Evolutionary conservation across 2,329 filamentous ascomycete species (phyloP).

Genomic region (Curvularia lunata): DNA sequence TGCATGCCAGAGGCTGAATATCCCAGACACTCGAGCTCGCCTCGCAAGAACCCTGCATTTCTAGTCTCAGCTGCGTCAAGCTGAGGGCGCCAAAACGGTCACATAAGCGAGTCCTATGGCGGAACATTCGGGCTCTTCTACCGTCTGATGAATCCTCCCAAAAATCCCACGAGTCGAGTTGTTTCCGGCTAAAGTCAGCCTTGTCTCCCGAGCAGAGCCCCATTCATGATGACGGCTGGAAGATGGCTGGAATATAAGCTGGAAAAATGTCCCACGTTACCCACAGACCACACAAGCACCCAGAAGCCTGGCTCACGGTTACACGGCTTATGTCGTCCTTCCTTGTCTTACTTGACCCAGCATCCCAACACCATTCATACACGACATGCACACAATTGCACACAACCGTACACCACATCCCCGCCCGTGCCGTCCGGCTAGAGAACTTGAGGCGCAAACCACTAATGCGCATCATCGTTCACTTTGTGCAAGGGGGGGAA

Average conservation of each 20-base stretch:
- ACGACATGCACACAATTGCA: background rate
- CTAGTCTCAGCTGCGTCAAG: constrained; percentile 9
- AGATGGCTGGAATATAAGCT: background rate
- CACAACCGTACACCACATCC: background rate
- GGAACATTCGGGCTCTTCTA: background rate
- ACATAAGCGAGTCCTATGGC: background rate
- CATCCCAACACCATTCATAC: background rate
- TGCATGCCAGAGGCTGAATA: background rate
- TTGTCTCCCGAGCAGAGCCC: background rate
- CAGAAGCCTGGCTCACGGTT: background rate
- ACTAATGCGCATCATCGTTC: background rate
- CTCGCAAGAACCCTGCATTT: constrained; percentile 8
- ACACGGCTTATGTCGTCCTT: background rate
- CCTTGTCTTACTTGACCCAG: background rate
- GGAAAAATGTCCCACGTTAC: background rate
- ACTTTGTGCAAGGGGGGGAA: background rate
- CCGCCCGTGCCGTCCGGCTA: background rate
- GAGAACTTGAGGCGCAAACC: background rate
- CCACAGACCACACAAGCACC: background rate
- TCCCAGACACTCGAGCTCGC: background rate
- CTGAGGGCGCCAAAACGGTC: background rate
- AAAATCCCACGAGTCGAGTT: background rate
- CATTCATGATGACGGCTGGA: background rate
- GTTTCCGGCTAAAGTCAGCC: background rate
- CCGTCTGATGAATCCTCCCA: background rate